Percentiles rank a stretch among this genome's conserved stretches.
Conservation (phyloP, 164 flowering plant genomes). For the Houttuynia cordata region DNA sequence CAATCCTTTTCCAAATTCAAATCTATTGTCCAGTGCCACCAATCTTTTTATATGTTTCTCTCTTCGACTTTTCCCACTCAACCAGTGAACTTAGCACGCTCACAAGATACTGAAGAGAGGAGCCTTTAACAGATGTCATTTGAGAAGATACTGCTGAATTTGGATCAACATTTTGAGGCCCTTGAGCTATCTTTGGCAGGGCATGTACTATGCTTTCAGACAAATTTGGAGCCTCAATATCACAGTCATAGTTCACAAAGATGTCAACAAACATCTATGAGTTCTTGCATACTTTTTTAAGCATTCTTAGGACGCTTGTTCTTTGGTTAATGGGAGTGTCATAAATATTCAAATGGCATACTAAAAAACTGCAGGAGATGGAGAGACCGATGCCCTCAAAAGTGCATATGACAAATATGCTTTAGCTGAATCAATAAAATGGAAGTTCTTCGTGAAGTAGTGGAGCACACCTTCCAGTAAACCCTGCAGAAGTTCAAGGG, state of each 20-base stretch:
- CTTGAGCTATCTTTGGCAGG: constrained; percentile 81
- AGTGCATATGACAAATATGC: constrained; percentile 92
- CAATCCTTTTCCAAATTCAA: constrained; percentile 25
- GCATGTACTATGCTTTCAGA: constrained; percentile 88
- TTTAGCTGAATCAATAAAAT: too few species aligned
- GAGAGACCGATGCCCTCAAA: constrained; percentile 86
- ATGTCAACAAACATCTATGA: constrained; percentile 92
- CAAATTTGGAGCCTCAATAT: constrained; percentile 90
- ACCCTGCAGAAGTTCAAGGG: constrained; percentile 99
- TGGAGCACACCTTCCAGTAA: constrained; percentile 84
- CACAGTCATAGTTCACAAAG: constrained; percentile 96
- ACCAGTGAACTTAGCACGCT: constrained; percentile 80
- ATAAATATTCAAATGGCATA: constrained; percentile 86
- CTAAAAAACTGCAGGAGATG: constrained; percentile 80
- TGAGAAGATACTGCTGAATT: constrained; percentile 69
- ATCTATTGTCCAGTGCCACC: constrained; percentile 7
- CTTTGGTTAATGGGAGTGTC: constrained; percentile 61
- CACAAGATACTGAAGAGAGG: constrained; percentile 96
- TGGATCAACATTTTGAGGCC: constrained; percentile 66
- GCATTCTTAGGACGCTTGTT: constrained; percentile 88
- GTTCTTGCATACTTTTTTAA: constrained; percentile 87
- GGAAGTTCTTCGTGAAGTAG: constrained; percentile 81
- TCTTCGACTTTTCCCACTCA: constrained; percentile 70
- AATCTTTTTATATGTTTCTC: constrained; percentile 32
- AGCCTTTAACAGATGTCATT: constrained; percentile 56